These are phyloP conservation scores for Brassica balearica DNA, from an alignment of 441 rosid genomes.

Conservation along the genomic window DNA sequence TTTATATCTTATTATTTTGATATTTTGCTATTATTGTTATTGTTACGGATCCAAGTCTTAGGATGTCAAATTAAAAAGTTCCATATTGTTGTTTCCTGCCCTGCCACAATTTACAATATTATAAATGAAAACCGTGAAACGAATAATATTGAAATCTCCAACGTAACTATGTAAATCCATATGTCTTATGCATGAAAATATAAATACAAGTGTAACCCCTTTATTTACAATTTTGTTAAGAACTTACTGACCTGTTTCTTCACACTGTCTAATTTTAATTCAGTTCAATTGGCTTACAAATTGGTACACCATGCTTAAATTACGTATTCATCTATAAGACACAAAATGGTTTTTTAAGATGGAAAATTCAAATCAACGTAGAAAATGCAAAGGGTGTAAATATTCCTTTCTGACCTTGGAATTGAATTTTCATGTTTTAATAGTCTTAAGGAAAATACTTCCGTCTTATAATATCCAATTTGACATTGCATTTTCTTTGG, in stretches of 20 bases:
- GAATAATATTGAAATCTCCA: not conserved
- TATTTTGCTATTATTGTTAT: not conserved
- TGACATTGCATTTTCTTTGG: not conserved
- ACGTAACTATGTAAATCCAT: not conserved
- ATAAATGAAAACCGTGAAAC: not conserved
- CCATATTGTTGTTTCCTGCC: not conserved
- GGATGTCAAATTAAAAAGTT: not conserved
- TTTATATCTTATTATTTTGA: not conserved
- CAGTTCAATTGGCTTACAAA: too few species aligned
- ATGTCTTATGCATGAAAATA: slow-evolving; percentile 2
- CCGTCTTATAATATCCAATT: not conserved
- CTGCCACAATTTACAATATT: not conserved
- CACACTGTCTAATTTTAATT: too few species aligned
- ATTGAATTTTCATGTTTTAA: slow-evolving; percentile 6
- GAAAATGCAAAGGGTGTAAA: not conserved
- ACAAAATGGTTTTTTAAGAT: not conserved
- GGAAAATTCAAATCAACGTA: not conserved
- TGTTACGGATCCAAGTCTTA: not conserved
- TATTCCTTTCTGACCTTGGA: slow-evolving; percentile 10
- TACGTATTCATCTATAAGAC: not conserved
- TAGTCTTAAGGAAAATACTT: slow-evolving; percentile 11
- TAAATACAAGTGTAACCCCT: not conserved
- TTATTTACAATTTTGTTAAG: too few species aligned
- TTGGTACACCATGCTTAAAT: not conserved
- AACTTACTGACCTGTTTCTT: too few species aligned